Evolutionary conservation across 805 yeast genomes (phyloP), one percentile per base, ranked within the genome.

Genomic region (Wickerhamiella qilinensis): DNA sequence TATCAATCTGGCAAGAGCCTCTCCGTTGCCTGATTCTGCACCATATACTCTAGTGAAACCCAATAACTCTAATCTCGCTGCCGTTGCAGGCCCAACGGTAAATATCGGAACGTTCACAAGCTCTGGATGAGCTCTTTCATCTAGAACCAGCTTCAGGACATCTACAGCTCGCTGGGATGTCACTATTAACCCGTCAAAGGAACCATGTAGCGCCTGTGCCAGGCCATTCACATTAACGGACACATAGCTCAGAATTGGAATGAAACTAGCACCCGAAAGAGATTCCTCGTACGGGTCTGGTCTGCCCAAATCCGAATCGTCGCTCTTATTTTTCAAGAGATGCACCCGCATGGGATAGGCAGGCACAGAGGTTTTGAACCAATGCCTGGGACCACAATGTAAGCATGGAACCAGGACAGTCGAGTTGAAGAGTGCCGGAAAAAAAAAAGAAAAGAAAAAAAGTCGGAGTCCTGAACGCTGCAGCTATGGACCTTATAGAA

Each of bases 81-180:
- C 69, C 0, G 97, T 88, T 0, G 94, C 85, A 1, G 94, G 94
- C 0, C 97, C 97, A 4, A 88, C 95, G 0, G 95, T 83, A 51
- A 75, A 88, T 0, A 78, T 77, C 0, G 75, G 70, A 42, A 48
- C 43, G 3, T 33, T 14, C 8, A 47, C 42, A 12, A 46, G 25
- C 9, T 20, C 28, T 19, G 4, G 30, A 36, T 38, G 43, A 38
- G 14, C 28, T 37, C 36, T 11, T 37, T 33, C n/a, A 63, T 47
- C 9, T 2, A 56, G 42, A 4, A 48, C 52, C 2, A 32, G 16
- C 21, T 69, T 70, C 11, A 84, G 56, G 4, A 83, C 76, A 48
- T 86, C 95, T 0, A 86, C 93, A 2, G 95, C 93, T 46, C 97
- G 58, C 54, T 88, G 96, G 2, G 93, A 80, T 0, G 97, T 86